Evolutionary conservation across 345 rosid species (phyloP), one percentile per base, ranked within the genome.

Genomic region (Mallotus nudiflorus): DNA sequence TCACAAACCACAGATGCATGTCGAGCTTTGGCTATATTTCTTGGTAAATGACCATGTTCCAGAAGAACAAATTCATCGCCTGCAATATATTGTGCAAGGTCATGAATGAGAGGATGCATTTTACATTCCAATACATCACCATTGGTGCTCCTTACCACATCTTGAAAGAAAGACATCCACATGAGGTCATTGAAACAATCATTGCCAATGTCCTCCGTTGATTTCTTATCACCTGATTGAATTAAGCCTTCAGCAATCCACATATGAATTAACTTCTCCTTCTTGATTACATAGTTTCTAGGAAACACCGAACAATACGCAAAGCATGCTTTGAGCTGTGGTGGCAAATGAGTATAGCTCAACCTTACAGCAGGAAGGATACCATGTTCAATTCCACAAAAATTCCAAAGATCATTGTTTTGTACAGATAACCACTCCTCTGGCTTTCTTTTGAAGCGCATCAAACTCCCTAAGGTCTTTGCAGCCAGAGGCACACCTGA

Each of bases 201-300:
- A 28, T 62, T 27, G 4, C 67, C 80, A 2, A 14, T n/a, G 7
- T 64, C 76, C 24, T 72, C 35, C 50, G 44, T 24, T 20, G n/a
- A n/a, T n/a, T n/a, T 18, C n/a, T n/a, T n/a, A n/a, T n/a, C n/a
- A n/a, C 37, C 37, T 6, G 25, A 20, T 4, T 29, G 45, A 66
- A 59, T 73, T 40, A 37, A 42, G 74, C 0, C 82, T 78, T 44
- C 44, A 42, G 82, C 82, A 72, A 78, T 74, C 82, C 82, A 78
- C 8, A 66, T 42, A 3, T 55, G 73, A 56, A 77, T 31, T 24
- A 68, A 0, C 24, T 1, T 13, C 6, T 68, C 72, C 29, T 68
- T 68, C 9, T 0, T 2, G 2, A 65, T 29, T 20, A 19, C 42
- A 65, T 1, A 14, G 48, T 65, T 42, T 65, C 48, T 65, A 3